These are phyloP conservation scores for Thinopyrum elongatum DNA, from an alignment of 176 grass and related monocot species.

Conservation along the genomic window DNA sequence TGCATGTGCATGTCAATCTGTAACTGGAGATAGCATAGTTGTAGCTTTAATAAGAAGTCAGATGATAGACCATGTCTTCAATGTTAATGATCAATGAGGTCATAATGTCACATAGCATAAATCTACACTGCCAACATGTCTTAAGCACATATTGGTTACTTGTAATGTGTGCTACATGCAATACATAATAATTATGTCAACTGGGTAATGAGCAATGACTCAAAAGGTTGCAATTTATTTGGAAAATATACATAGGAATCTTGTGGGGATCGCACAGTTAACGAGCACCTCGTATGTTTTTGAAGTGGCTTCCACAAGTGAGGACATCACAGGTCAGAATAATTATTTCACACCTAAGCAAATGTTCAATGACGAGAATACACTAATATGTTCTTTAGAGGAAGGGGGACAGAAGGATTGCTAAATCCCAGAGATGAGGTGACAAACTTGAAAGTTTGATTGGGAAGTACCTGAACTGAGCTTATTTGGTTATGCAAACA, in stretches of 20 bases:
- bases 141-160: background rate
- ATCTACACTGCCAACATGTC: background rate
- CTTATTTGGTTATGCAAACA: slow-evolving; percentile 2
- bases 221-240: background rate
- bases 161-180: background rate
- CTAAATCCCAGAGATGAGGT: slow-evolving; percentile 20
- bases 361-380: background rate
- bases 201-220: background rate
- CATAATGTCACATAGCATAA: background rate
- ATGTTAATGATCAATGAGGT: slow-evolving; percentile 5
- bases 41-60: slow-evolving; percentile 12
- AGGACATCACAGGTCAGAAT: background rate
- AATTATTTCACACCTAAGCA: background rate
- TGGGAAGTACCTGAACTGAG: slow-evolving; percentile 8
- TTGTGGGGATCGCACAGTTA: background rate
- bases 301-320: background rate
- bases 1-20: slow-evolving; percentile 6
- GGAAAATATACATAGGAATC: slow-evolving; percentile 4
- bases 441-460: slow-evolving; percentile 3
- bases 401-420: background rate
- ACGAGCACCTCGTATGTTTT: background rate
- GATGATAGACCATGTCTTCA: background rate
- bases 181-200: slow-evolving; percentile 2
- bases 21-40: slow-evolving; percentile 10
- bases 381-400: background rate